Evolutionary conservation across 768 basidiomycete species (phyloP).

Genomic region (Saitozyma podzolica): DNA sequence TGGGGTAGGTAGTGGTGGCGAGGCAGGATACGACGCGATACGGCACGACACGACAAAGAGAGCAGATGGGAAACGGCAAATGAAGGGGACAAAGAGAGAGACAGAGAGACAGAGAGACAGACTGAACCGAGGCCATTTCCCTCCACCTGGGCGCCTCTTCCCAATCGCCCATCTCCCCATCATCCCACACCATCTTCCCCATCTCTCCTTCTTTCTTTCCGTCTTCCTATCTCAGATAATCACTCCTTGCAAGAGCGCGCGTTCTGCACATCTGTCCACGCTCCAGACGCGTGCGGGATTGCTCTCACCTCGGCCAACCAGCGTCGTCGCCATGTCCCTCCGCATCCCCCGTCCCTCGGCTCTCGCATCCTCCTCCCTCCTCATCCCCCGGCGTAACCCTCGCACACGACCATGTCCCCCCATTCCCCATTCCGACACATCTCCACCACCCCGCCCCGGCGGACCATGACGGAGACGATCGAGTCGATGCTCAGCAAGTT

Average conservation of each 20-base stretch:
- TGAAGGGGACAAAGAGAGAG: no score
- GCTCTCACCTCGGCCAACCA: not conserved
- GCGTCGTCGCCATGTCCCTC: not conserved
- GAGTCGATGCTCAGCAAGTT: slow-evolving; percentile 6
- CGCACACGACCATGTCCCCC: no score
- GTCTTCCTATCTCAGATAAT: not conserved
- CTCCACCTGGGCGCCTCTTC: no score
- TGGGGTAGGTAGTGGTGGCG: no score
- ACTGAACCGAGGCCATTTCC: no score
- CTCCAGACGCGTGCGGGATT: not conserved
- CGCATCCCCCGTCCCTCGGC: not conserved
- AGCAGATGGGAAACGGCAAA: no score
- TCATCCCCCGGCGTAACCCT: no score
- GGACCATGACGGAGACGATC: slow-evolving; percentile 10
- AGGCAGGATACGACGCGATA: no score
- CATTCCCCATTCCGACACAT: no score
- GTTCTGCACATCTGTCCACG: not conserved
- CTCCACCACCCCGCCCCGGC: not conserved
- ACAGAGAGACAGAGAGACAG: no score
- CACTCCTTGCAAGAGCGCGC: not conserved
- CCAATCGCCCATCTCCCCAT: no score
- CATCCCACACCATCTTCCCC: not conserved
- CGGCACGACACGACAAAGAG: no score
- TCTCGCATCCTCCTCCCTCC: not conserved
- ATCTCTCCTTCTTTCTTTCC: not conserved